A percentile compares a stretch with the other conserved stretches of the same genome.
Evolutionary conservation across 495 filamentous ascomycete species (phyloP).

Genomic region (Beverwykella pulmonaria): DNA sequence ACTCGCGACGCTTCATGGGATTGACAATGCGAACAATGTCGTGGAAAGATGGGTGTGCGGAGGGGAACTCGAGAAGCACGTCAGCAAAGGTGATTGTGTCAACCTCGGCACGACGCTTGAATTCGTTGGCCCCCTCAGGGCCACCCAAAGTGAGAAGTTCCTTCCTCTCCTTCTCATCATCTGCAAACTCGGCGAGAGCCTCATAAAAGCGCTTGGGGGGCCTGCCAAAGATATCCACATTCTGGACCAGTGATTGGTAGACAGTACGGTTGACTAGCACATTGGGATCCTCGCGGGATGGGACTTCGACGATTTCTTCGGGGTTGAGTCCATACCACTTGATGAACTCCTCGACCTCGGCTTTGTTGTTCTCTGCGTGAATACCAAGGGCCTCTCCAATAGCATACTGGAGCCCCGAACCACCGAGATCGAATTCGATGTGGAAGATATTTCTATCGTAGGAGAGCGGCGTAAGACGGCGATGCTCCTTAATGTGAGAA

Average conservation of each 20-base stretch:
- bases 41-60: slow-evolving; percentile 85
- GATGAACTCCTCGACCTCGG: slow-evolving; percentile 82
- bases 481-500: slow-evolving; percentile 91
- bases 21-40: slow-evolving; percentile 87
- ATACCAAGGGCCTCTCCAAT: slow-evolving; percentile 98
- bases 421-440: slow-evolving; percentile 94
- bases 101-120: slow-evolving; percentile 91
- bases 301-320: slow-evolving; percentile 84
- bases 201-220: slow-evolving; percentile 98
- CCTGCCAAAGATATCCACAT: slow-evolving; percentile 94
- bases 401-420: slow-evolving; percentile 88
- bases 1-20: slow-evolving; percentile 94
- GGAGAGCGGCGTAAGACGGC: slow-evolving; percentile 79
- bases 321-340: slow-evolving; percentile 80
- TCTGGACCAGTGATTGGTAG: slow-evolving; percentile 89
- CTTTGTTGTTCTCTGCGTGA: slow-evolving; percentile 86
- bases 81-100: slow-evolving; percentile 94
- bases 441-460: slow-evolving; percentile 99
- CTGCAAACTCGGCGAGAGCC: slow-evolving; percentile 81
- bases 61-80: slow-evolving; percentile 81
- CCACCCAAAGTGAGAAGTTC: slow-evolving; percentile 75
- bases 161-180: slow-evolving; percentile 78
- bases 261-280: slow-evolving; percentile 88
- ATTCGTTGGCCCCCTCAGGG: slow-evolving; percentile 85
- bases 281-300: slow-evolving; percentile 76